These are phyloP conservation scores for Drechslerella coelobrocha DNA, from an alignment of 2,329 filamentous ascomycete genomes.

Conservation along the genomic window DNA sequence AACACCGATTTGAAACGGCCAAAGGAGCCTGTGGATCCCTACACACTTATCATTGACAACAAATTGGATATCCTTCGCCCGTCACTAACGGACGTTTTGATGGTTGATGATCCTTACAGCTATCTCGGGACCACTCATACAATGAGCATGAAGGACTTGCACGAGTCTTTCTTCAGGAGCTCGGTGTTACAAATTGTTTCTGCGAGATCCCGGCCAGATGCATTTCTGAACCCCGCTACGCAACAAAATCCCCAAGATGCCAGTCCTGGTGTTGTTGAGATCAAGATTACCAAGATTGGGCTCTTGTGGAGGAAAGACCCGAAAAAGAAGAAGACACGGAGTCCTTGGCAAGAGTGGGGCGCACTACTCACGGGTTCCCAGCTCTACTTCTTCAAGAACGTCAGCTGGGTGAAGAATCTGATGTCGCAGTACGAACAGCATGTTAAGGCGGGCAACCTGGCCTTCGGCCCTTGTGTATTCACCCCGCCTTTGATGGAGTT, in stretches of 20 bases:
- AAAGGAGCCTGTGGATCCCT: constrained; percentile 92
- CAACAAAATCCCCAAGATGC: constrained; percentile 84
- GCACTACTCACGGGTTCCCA: constrained; percentile 95
- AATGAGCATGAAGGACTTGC: constrained; percentile 80
- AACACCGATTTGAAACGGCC: constrained; percentile 56
- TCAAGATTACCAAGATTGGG: constrained; percentile 96
- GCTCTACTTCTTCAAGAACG: constrained; percentile 94
- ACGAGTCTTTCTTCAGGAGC: constrained; percentile 88
- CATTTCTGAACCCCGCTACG: constrained; percentile 88
- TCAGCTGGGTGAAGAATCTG: constrained; percentile 86
- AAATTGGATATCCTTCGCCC: constrained; percentile 83
- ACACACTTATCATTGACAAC: constrained; percentile 88
- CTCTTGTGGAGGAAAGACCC: constrained; percentile 91
- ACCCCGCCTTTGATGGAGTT: constrained; percentile 88
- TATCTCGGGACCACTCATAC: constrained; percentile 79
- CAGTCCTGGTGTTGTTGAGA: constrained; percentile 91
- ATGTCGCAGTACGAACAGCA: constrained; percentile 88
- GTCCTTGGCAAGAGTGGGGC: constrained; percentile 99
- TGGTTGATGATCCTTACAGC: constrained; percentile 87
- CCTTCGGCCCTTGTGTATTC: constrained; percentile 77
- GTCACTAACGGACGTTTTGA: constrained; percentile 88
- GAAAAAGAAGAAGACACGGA: constrained; percentile 92
- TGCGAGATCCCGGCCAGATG: constrained; percentile 87
- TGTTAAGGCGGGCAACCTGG: constrained; percentile 76
- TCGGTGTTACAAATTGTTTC: constrained; percentile 95